Conservation (phyloP, 2,329 filamentous ascomycete species). For the Talaromyces sp. region DNA sequence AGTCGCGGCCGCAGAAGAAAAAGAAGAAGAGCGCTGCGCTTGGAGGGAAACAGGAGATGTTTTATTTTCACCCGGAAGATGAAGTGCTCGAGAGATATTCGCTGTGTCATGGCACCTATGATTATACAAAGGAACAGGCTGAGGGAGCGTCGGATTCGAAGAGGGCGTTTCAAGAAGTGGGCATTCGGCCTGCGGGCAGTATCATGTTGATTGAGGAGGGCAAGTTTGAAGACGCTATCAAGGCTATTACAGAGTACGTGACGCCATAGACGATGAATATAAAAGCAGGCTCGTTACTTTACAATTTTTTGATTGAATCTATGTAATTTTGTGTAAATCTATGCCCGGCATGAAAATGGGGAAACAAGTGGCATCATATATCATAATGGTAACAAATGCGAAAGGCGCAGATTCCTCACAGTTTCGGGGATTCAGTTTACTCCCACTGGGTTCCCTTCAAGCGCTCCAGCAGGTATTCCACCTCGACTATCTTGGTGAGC, state of each 20-base stretch:
- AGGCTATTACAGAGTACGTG: slow-evolving; percentile 70
- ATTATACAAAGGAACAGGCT: slow-evolving; percentile 70
- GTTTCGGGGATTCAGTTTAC: slow-evolving; percentile 14
- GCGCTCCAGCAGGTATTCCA: slow-evolving; percentile 96
- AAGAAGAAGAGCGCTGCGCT: slow-evolving; percentile 46
- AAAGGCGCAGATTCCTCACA: background rate
- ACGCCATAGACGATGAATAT: slow-evolving; percentile 31
- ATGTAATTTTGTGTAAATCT: background rate
- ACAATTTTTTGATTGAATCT: background rate
- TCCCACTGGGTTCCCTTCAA: slow-evolving; percentile 53
- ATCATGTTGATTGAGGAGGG: slow-evolving; percentile 78
- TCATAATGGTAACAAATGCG: background rate
- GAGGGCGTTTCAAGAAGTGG: slow-evolving; percentile 88
- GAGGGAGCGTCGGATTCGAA: slow-evolving; percentile 84
- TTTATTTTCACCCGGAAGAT: slow-evolving; percentile 95
- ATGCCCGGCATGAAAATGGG: background rate
- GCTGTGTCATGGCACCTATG: slow-evolving; percentile 61
- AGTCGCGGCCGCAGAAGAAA: slow-evolving; percentile 58
- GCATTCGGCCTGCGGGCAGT: slow-evolving; percentile 76
- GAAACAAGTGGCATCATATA: background rate
- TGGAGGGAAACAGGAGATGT: slow-evolving; percentile 46
- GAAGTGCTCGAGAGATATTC: slow-evolving; percentile 79
- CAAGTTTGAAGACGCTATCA: slow-evolving; percentile 70
- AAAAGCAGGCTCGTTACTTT: background rate
- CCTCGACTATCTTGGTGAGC: slow-evolving; percentile 95